A percentile compares a stretch with the other conserved stretches of the same genome.
These are phyloP conservation scores for Colletotrichum sidae DNA, from an alignment of 2,329 filamentous ascomycete species.

Conservation along the genomic window DNA sequence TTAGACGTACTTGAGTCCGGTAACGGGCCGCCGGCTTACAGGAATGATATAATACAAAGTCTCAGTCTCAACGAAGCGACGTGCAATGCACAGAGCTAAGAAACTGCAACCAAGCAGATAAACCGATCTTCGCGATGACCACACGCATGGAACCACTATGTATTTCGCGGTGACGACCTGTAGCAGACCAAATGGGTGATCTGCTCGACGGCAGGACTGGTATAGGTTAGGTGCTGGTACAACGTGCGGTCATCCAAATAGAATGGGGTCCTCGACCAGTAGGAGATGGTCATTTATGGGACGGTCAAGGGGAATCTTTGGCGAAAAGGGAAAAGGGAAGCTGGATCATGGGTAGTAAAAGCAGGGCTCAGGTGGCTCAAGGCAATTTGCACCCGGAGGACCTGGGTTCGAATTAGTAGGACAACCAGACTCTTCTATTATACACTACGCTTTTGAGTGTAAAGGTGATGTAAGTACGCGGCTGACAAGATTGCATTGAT, in stretches of 20 bases:
- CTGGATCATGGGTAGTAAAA: constrained; percentile 25
- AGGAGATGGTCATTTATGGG: constrained; percentile 7
- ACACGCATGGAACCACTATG: background rate
- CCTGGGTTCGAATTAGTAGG: background rate
- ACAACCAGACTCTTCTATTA: background rate
- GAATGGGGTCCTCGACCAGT: background rate
- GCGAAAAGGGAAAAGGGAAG: constrained; percentile 15
- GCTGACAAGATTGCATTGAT: no score
- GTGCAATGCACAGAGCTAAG: background rate
- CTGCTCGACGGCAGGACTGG: no score
- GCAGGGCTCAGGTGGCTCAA: constrained; percentile 27
- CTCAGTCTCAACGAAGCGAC: background rate
- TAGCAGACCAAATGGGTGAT: no score
- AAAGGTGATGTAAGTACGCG: no score
- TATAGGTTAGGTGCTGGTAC: no score
- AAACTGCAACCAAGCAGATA: constrained; percentile 9
- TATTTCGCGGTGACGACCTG: no score
- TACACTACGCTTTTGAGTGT: no score
- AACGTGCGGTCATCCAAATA: no score
- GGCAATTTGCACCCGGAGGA: constrained; percentile 14
- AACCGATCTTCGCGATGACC: background rate
- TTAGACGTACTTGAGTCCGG: background rate
- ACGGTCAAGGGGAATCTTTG: constrained; percentile 20
- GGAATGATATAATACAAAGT: background rate
- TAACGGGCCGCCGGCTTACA: background rate